Conservation (phyloP, 2,329 filamentous ascomycete genomes). For the Penicillium brasilianum region DNA sequence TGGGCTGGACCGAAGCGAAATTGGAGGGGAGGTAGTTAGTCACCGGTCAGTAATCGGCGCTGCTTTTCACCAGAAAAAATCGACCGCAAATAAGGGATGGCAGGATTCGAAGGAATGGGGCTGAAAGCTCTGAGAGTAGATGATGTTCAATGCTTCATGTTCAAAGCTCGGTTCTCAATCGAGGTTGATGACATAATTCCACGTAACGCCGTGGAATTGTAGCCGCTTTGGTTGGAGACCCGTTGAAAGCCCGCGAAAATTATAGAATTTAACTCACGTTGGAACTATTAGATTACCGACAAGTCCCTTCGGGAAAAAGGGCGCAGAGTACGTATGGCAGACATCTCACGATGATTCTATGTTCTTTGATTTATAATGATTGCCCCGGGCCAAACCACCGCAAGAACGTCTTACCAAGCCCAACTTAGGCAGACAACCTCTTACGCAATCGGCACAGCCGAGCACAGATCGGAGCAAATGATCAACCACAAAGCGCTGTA, state of each 20-base stretch:
- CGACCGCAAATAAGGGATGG: not conserved
- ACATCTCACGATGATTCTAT: not conserved
- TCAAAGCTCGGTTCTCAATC: slow-evolving; percentile 2
- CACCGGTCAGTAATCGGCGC: slow-evolving; percentile 19
- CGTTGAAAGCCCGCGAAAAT: slow-evolving; percentile 6
- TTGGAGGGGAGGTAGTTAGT: too few relatives aligned
- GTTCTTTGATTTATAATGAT: not conserved
- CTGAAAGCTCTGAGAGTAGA: not conserved
- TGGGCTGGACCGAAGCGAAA: slow-evolving; percentile 4
- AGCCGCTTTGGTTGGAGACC: slow-evolving; percentile 17
- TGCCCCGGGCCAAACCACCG: not conserved
- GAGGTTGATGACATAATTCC: slow-evolving; percentile 37
- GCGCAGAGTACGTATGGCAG: not conserved
- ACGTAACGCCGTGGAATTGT: slow-evolving; percentile 18
- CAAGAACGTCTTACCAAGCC: slow-evolving; percentile 14
- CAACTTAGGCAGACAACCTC: slow-evolving; percentile 27
- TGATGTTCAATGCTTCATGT: not conserved
- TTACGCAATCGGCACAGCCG: slow-evolving; percentile 25
- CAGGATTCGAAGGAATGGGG: not conserved
- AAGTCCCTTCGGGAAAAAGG: not conserved
- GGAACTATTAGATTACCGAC: not conserved
- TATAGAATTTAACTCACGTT: slow-evolving; percentile 10
- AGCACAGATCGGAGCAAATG: slow-evolving; percentile 11
- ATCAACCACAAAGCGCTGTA: not conserved
- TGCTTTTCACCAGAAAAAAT: not conserved